phyloP scores from a whole-genome alignment of 495 filamentous ascomycete genomes.

The Astrothelium macrocarpum region DNA sequence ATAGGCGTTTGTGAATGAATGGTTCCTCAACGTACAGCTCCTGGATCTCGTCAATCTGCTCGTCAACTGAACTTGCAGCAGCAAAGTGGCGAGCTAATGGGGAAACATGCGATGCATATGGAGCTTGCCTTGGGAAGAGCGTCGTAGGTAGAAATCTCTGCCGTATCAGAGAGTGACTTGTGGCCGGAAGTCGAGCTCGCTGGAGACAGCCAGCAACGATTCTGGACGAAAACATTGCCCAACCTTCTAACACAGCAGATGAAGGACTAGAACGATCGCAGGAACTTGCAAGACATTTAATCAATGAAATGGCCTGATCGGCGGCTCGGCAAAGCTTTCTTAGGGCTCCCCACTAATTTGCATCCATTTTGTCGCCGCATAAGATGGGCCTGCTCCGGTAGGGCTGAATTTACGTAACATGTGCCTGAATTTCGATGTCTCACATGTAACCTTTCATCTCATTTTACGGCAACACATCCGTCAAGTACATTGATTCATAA shows the following conservation, averaged over 20 bases:
- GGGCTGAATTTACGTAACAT: background rate
- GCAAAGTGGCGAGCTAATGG: background rate
- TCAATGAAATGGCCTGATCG: background rate
- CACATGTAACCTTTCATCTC: background rate
- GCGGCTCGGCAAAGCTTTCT: background rate
- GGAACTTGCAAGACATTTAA: background rate
- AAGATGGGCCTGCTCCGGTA: background rate
- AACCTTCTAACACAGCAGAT: background rate
- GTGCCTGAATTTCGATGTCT: background rate
- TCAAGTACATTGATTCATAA: background rate
- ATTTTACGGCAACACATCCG: background rate
- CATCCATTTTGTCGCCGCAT: background rate
- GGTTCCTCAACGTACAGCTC: constrained; percentile 28
- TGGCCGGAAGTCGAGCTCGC: background rate
- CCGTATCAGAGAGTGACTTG: background rate
- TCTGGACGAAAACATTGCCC: background rate
- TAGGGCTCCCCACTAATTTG: background rate
- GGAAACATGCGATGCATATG: background rate
- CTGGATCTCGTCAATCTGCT: constrained; percentile 36
- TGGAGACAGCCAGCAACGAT: background rate
- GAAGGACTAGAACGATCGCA: background rate
- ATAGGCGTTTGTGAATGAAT: background rate
- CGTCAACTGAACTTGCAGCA: constrained; percentile 28
- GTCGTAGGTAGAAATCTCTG: background rate
- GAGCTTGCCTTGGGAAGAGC: background rate